These are phyloP conservation scores for Nemania sp. DNA, from an alignment of 2,329 filamentous ascomycete species.

Conservation along the genomic window DNA sequence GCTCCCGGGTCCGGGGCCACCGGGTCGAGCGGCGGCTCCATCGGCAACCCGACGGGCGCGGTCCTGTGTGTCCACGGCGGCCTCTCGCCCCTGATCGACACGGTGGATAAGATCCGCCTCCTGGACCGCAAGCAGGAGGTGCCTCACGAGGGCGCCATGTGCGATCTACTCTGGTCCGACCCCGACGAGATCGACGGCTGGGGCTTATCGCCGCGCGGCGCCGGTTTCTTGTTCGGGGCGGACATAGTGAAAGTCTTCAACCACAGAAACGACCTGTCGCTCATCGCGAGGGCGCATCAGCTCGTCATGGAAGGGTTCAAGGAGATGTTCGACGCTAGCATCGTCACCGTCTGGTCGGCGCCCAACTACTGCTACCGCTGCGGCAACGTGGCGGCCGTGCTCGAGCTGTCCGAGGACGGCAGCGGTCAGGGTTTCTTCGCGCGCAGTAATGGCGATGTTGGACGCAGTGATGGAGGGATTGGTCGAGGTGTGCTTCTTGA, in stretches of 20 bases:
- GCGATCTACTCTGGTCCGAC: conserved; percentile 96
- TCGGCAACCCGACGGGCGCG: conserved; percentile 73
- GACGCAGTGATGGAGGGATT: conserved; percentile 51
- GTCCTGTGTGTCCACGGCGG: conserved; percentile 96
- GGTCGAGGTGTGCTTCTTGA: conserved; percentile 53
- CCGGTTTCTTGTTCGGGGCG: conserved; percentile 91
- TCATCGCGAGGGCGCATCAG: conserved; percentile 94
- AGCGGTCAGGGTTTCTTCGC: conserved; percentile 72
- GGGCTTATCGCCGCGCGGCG: conserved; percentile 90
- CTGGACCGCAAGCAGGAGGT: conserved; percentile 98
- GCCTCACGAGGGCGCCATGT: conserved; percentile 98
- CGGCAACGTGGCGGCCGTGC: conserved; percentile 91
- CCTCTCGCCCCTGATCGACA: conserved; percentile 86
- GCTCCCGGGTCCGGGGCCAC: conserved; percentile 80
- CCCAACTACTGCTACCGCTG: conserved; percentile 97
- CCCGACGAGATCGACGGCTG: conserved; percentile 98
- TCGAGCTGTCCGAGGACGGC: conserved; percentile 88
- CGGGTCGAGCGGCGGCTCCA: conserved; percentile 64
- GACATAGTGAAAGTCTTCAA: conserved; percentile 98
- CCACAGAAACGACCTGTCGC: conserved; percentile 85
- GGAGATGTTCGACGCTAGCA: conserved; percentile 95
- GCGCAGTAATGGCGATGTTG: conserved; percentile 71
- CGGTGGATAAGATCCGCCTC: conserved; percentile 91
- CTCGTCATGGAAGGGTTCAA: conserved; percentile 99
- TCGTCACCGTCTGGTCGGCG: conserved; percentile 98